Evolutionary conservation across 2,329 filamentous ascomycete species (phyloP), one percentile per base, ranked within the genome.

Genomic region (Cryphonectria japonica): DNA sequence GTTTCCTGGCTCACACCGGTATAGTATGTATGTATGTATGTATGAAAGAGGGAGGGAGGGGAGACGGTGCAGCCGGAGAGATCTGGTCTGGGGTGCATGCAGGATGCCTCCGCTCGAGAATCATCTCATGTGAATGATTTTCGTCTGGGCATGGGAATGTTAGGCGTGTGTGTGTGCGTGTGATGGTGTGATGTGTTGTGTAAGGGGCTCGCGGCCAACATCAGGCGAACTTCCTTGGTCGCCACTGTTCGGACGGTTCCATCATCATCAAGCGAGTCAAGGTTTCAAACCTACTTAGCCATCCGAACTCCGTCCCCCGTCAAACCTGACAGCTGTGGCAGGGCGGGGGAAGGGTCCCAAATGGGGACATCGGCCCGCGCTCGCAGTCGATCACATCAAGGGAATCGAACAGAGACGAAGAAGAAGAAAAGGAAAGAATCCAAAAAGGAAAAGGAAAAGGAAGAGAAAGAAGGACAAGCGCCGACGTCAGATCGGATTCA

Each of bases 361-460:
- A 66, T 66, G 64, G 64, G 64, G 64, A 37, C 64, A 54, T 50
- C 64, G 64, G 64, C n/a, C 64, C 64, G 64, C 29, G 19, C 64
- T 50, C 29, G 64, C 64, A 66, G 46, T 37, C 19, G 43, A 66
- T 66, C 43, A 54, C 46, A 66, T 54, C 63, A 34, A 64, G 34
- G 19, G 19, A 14, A 52, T 65, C 41, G 26, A 41, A 39, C 37
- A 26, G 11, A 19, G 9, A 29, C 8, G 32, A 52, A 7, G 1
- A 3, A 0, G 9, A 13, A 0, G 9, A 13, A 9, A 52, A 46
- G 43, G 7, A 46, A 46, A 37, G 46, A n/a, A n/a, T 34, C 34
- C 34, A n/a, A 19, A n/a, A 29, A 19, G 32, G 54, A 34, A 2
- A 52, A 7, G 4, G 2, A 26, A 13, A 2, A 52, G 22, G 43